These are phyloP conservation scores for Chrysoporthe deuterocubensis DNA, from an alignment of 2,329 filamentous ascomycete genomes.

Conservation along the genomic window DNA sequence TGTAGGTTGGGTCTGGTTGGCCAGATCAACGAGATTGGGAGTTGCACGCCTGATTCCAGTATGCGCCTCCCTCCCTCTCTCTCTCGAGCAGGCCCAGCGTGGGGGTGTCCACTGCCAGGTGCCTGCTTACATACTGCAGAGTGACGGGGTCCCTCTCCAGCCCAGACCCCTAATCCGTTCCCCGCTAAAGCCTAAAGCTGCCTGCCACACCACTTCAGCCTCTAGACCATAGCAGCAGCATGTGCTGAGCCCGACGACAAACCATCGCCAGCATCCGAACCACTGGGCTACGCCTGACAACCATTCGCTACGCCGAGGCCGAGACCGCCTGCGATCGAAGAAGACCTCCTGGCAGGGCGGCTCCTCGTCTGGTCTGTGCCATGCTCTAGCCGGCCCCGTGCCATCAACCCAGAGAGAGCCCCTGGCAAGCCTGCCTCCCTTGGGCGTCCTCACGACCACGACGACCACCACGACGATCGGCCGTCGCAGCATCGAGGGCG, in stretches of 20 bases:
- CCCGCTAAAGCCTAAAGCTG: not conserved
- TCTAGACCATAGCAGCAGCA: not conserved
- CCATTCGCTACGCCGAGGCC: too few relatives aligned
- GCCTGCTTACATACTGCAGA: too few relatives aligned
- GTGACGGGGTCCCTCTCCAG: not conserved
- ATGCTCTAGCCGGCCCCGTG: conserved; percentile 8
- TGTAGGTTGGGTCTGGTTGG: too few relatives aligned
- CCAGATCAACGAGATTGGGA: too few relatives aligned
- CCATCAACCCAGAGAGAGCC: conserved; percentile 1
- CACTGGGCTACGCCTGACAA: too few relatives aligned
- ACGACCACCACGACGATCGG: not conserved
- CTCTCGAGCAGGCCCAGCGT: too few relatives aligned
- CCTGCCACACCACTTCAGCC: conserved; percentile 4
- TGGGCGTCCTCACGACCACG: not conserved
- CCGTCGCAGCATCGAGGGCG: conserved; percentile 25
- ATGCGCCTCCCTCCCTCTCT: too few relatives aligned
- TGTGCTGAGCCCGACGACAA: conserved; percentile 3
- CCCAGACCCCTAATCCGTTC: not conserved
- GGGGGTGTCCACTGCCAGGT: too few relatives aligned
- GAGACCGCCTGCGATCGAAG: not conserved
- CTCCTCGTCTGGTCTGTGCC: not conserved
- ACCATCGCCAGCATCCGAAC: conserved; percentile 2
- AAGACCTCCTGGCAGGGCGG: not conserved
- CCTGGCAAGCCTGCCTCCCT: conserved; percentile 13
- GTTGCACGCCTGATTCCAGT: too few relatives aligned